Base-by-base conservation (phyloP, 305 asterid genomes). In the Plantago lanceolata region DNA sequence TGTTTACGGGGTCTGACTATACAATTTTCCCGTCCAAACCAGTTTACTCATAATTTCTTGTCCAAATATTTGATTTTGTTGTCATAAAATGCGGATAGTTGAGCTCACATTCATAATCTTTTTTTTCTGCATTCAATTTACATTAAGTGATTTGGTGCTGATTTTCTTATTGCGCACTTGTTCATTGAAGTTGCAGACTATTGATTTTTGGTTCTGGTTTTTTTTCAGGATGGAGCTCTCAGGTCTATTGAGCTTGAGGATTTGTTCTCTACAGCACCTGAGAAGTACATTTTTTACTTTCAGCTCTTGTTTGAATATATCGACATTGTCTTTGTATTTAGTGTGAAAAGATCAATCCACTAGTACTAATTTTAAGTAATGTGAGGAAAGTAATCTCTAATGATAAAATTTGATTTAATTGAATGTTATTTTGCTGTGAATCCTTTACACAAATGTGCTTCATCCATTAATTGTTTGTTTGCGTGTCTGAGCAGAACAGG, bases 231-330 rank as follows among this genome's bases (percentile, higher is more conserved):
- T 81, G 96, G 93, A 68, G 85, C 89, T 48, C 96, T 94, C 71
- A 86, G 89, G 66, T 50, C 80, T 68, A 76, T 77, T 50, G 99
- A 94, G 80, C 82, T 94, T 61, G 99, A 94, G 26, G 96, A 94
- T 79, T 72, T 94, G 73, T 94, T 94, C 76, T 94, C 99, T 45
- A 85, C 95, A 8, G 90, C 97, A 14, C 97, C 99, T 21, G 99
- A 94, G 69, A 90, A 83, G 99, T 94, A 93, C 21, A 61, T 19
- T 56, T 57, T 52, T 43, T 55, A 51, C 44, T 26, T 20, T 20
- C 16, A 26, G 40, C 44, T 49, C 60, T 67, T 44, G n/a, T 61
- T 49, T 47, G 57, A 59, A 58, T 14, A 37, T 20, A 35, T 35
- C 16, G 16, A 37, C 17, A 20, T 26, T 35, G 19, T 58, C 6